Base-by-base conservation (phyloP, 441 rosid genomes). In the Adansonia rubrostipa region DNA sequence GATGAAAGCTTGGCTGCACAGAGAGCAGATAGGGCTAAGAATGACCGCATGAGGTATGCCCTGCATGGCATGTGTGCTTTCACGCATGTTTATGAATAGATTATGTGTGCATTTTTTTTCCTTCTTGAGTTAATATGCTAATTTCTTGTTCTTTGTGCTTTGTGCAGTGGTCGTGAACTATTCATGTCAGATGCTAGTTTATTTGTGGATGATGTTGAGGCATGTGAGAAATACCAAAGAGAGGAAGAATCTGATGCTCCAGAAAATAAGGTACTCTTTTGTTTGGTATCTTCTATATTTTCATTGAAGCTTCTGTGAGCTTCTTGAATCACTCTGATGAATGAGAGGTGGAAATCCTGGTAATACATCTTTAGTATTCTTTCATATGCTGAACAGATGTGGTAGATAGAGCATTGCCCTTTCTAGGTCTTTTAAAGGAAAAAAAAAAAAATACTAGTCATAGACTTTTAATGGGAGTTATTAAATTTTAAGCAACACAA, bases 121-220 rank as follows among this genome's bases (percentile, higher is more conserved):
- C 24, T 42, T 75, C 60, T 8, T 75, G 67, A 50, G 15, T 17
- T 9, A 1, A 40, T 20, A 14, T 44, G 17, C 10, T 65, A 65
- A 40, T 54, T 36, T 22, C 6, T 20, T 28, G 45, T 50, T 77
- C 53, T 57, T 54, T 53, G 19, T 61, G 54, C 19, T 54, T 54
- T 67, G 15, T 79, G 51, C 90, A 94, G 99, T 88, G 99, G 99
- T 6, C 96, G 98, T 44, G 98, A 96, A 93, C 87, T 96, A 73
- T 96, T 96, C 84, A 86, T 96, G 65, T 89, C 90, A 40, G 94
- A 96, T 74, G 87, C 98, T 73, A 96, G 97, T 78, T 76, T 93
- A 82, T 96, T 96, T 84, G 99, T 96, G 84, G 99, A 96, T 86
- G 99, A 94, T 86, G 92, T 83, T 6, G 97, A 89, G 82, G 94